Evolutionary conservation across 2,329 filamentous ascomycete species (phyloP).

Genomic region (Penicillium vulpinum): DNA sequence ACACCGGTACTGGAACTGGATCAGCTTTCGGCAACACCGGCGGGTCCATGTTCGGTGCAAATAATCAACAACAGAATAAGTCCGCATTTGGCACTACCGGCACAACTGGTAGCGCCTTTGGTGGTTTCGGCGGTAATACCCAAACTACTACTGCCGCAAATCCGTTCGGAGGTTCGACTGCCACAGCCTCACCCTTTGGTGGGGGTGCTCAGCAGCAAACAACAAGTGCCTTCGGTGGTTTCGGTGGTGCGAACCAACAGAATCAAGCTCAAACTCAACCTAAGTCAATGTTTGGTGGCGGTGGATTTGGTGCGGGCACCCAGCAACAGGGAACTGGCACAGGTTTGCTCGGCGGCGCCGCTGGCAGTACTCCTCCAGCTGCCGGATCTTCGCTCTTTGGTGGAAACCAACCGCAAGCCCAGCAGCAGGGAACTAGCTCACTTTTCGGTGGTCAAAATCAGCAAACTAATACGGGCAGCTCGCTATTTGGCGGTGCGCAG

Average conservation of each 20-base stretch:
- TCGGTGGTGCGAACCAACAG: conserved; percentile 42
- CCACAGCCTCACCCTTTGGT: conserved; percentile 48
- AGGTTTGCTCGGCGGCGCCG: conserved; percentile 42
- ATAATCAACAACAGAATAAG: conserved; percentile 37
- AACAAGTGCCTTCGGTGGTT: conserved; percentile 46
- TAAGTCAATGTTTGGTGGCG: conserved; percentile 37
- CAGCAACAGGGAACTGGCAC: conserved; percentile 43
- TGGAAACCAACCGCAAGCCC: conserved; percentile 23
- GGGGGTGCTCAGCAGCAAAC: conserved; percentile 31
- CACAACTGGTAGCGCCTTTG: conserved; percentile 34
- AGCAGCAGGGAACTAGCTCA: conserved; percentile 34
- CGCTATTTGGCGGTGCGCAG: conserved; percentile 48
- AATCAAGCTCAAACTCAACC: conserved; percentile 40
- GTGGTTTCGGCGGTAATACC: conserved; percentile 40
- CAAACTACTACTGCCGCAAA: conserved; percentile 40
- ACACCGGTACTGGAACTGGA: conserved; percentile 26
- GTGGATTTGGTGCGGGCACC: conserved; percentile 44
- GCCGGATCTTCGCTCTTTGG: conserved; percentile 46
- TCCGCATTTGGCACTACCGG: conserved; percentile 36
- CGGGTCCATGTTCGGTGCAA: conserved; percentile 47
- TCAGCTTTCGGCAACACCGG: conserved; percentile 34
- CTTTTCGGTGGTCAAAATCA: conserved; percentile 39
- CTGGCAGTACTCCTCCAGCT: conserved; percentile 33
- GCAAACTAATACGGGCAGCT: conserved; percentile 41
- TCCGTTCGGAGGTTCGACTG: conserved; percentile 42